Conservation (phyloP, 257 asterid species). For the Henckelia pumila region DNA sequence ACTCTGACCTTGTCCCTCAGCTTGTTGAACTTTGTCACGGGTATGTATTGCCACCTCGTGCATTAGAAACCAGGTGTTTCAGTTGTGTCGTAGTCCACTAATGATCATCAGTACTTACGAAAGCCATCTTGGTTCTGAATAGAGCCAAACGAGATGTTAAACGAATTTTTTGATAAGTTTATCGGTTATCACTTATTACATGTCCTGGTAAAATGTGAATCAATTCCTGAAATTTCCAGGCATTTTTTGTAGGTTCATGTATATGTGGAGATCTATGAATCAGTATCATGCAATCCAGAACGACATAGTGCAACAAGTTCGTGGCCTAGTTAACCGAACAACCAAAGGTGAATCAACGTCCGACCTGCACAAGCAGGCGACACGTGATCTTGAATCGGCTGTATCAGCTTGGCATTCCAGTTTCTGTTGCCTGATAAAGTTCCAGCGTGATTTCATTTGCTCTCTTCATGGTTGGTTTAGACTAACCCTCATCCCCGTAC, state of each 20-base stretch:
- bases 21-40: slow-evolving; percentile 97
- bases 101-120: background rate
- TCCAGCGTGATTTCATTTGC: slow-evolving; percentile 67
- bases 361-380: slow-evolving; percentile 88
- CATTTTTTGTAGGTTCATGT: slow-evolving; percentile 70
- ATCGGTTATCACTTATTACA: background rate
- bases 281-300: slow-evolving; percentile 81
- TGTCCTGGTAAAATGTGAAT: background rate
- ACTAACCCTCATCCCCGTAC: slow-evolving; percentile 67
- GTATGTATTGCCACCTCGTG: slow-evolving; percentile 38
- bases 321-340: slow-evolving; percentile 64
- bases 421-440: slow-evolving; percentile 74
- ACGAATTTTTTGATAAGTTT: background rate
- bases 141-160: background rate
- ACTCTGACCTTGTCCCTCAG: slow-evolving; percentile 91
- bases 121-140: background rate
- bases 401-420: slow-evolving; percentile 88
- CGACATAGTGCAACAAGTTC: slow-evolving; percentile 91
- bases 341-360: slow-evolving; percentile 70
- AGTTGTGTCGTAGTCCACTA: no score
- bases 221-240: background rate
- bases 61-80: background rate
- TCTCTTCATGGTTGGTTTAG: slow-evolving; percentile 92
- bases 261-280: slow-evolving; percentile 98
- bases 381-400: slow-evolving; percentile 93